Evolutionary conservation across 306 rosid species (phyloP), one percentile per base, ranked within the genome.

Genomic region (Quercus glauca): DNA sequence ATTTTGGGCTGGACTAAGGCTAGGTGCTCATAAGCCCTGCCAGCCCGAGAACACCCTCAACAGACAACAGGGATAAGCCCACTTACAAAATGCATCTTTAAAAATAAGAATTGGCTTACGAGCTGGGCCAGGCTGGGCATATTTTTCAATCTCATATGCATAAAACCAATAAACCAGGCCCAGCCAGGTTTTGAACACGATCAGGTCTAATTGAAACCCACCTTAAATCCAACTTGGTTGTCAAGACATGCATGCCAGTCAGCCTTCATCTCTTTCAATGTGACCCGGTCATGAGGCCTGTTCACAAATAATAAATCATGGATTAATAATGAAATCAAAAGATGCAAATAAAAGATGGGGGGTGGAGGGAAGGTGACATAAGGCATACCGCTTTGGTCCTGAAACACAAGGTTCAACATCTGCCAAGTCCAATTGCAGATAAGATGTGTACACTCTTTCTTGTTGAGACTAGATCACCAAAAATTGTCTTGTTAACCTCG

Each of bases 221-320:
- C 79, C 78, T 74, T 80, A 67, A 74, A 80, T 11, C 79, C 79
- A 67, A 80, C 79, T 80, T 37, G 49, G 60, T 20, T 80, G 20
- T 80, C 70, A 33, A 80, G 71, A 69, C 83, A 74, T 52, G 79
- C 79, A 74, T 74, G 83, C 83, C 79, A 67, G 8, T 80, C 83
- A 6, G 55, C 79, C 71, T 80, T 80, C 79, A 80, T 68, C 33
- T 80, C 79, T 43, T 74, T 74, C 70, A 80, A 57, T 74, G 76
- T 61, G 19, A 80, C 83, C 69, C 79, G 64, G 31, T 74, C 83
- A 10, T 80, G 83, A 29, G 83, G 83, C 25, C 79, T 74, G 43
- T 29, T 53, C 18, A 53, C 59, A 52, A 15, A 12, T 25, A 26
- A 53, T 23, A 65, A 29, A n/a, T 6, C 29, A 41, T 25, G 28